Conservation (phyloP, 2,329 filamentous ascomycete species). For the Aphanoascus verrucosus region DNA sequence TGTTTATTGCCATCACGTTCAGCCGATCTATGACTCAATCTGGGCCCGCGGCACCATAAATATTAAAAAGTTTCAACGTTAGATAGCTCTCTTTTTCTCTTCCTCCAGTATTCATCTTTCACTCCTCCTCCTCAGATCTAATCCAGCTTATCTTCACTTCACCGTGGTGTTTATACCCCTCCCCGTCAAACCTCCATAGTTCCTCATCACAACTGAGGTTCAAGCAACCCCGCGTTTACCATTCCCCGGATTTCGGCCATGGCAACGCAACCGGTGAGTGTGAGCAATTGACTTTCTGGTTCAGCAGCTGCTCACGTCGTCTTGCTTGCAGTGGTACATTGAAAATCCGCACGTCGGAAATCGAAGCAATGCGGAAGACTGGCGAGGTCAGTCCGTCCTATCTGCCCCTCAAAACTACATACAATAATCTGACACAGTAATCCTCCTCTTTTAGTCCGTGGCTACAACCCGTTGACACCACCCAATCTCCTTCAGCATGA, state of each 20-base stretch:
- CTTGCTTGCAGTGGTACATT: conserved; percentile 54
- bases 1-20: background rate
- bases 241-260: background rate
- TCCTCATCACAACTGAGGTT: background rate
- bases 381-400: conserved; percentile 56
- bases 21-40: background rate
- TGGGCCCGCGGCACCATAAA: background rate
- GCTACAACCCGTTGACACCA: conserved; percentile 85
- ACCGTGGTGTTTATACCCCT: no score
- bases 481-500: conserved; percentile 94
- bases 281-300: background rate
- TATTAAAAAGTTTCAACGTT: background rate
- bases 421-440: conserved; percentile 2
- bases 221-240: background rate
- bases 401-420: background rate
- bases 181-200: background rate
- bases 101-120: no score
- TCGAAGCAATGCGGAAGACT: conserved; percentile 63
- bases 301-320: background rate
- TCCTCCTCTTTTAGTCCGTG: conserved; percentile 54
- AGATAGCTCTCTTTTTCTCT: background rate
- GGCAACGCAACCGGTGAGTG: background rate
- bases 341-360: conserved; percentile 71
- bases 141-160: no score
- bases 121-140: no score